Evolutionary conservation across 1,284 basidiomycete species (phyloP).

Genomic region (Ustilago bromivora): DNA sequence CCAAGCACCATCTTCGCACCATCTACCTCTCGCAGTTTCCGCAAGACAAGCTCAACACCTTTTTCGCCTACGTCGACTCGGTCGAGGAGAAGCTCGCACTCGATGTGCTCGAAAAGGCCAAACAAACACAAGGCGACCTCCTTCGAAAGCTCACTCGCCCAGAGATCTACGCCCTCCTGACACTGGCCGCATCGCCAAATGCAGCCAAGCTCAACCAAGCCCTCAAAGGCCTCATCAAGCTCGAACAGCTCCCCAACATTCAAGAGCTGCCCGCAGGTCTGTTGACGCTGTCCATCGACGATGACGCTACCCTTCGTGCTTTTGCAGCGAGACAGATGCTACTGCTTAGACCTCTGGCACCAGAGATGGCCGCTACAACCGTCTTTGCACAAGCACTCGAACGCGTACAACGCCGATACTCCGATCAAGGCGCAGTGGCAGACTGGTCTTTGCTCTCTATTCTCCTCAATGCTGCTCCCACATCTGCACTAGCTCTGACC

Average conservation of each 20-base stretch:
- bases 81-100: conserved; percentile 52
- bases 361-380: conserved; percentile 21
- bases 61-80: conserved; percentile 50
- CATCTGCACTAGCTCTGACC: conserved; percentile 24
- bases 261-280: conserved; percentile 51
- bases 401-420: conserved; percentile 18
- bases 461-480: conserved; percentile 39
- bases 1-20: conserved; percentile 39
- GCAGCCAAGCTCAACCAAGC: conserved; percentile 31
- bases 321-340: conserved; percentile 47
- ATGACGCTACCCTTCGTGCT: conserved; percentile 30
- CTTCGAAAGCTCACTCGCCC: conserved; percentile 37
- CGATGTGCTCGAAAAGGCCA: conserved; percentile 31
- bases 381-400: conserved; percentile 25
- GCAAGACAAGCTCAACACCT: conserved; percentile 39
- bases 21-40: conserved; percentile 45
- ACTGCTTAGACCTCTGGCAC: conserved; percentile 34
- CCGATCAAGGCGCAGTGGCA: conserved; percentile 17
- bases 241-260: conserved; percentile 37
- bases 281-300: conserved; percentile 42
- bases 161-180: conserved; percentile 49
- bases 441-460: conserved; percentile 48
- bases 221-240: conserved; percentile 33
- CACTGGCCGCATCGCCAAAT: conserved; percentile 36
- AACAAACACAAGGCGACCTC: conserved; percentile 9